Evolutionary conservation across 768 basidiomycete genomes (phyloP), one percentile per base, ranked within the genome.

Genomic region (Rubroboletus pulcherrimus): DNA sequence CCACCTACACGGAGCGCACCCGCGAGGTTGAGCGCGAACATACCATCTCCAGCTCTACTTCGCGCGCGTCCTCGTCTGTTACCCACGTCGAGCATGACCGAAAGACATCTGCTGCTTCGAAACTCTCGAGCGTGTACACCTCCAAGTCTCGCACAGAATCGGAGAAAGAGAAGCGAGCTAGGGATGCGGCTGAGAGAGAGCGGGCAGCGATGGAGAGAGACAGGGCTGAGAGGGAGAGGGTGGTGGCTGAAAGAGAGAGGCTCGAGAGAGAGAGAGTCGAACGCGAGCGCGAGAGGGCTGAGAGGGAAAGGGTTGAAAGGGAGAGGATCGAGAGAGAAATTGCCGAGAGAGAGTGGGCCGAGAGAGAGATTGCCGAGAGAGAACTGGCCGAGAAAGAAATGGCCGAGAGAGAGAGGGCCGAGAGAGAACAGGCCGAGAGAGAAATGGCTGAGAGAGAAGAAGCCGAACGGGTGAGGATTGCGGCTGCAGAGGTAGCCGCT

Each of bases 91-190:
- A 71, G 29, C 69, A 60, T 17, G 71, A 72, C 38, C 59, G 66
- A 15, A 72, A 60, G 45, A 30, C 29, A 1, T 63, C 71, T 11
- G 19, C 55, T n/a, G 47, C 69, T 2, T 71, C 71, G 29, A 70
- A 57, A 26, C 30, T 62, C 61, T 75, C 55, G 79, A 74, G 51
- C 69, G 83, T 61, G 47, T 56, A 62, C 40, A 1, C 53, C 1
- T 64, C 65, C 41, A 62, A 62, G 47, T 50, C 58, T 2, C 63
- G 65, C 51, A 11, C 54, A 15, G 61, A 63, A 17, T 62, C 56
- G 15, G 60, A 63, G 31, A 66, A 63, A 55, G 71, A 71, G 52
- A 63, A 58, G 45, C 59, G 63, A 12, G 49, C 66, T 4, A 62
- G 62, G 53, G 66, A 58, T 58, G 60, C 33, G 15, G 60, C 38